Evolutionary conservation across 192 early-diverging fungal genomes (phyloP), one percentile per base, ranked within the genome.

Genomic region (Coemansia sp.): DNA sequence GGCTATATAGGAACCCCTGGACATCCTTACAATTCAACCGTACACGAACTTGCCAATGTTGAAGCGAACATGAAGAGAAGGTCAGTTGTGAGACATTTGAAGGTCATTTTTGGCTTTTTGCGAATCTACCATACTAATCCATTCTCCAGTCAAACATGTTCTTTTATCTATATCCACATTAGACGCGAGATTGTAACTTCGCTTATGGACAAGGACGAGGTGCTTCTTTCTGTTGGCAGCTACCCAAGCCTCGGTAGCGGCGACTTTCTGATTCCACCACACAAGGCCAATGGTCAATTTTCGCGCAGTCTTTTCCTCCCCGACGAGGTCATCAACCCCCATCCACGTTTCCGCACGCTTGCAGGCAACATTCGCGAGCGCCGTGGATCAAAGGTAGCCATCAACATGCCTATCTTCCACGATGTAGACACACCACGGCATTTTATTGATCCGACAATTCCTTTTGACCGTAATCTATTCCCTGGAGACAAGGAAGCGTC

Each of bases 351-450:
- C 83, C 84, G 83, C 71, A 97, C 96, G 16, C 87, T 99, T 56
- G 94, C 96, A 0, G 88, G 87, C 39, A 99, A 99, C 77, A 99
- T 99, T 71, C 89, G 95, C 48, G 80, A 90, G 72, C 92, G 97
- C 41, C 91, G 97, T 16, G 95, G 91, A 36, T 80, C 91, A 36
- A 99, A 99, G 82, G 96, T 99, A 7, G 84, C 88, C 32, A 99
- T 99, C 81, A 98, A 99, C 69, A 85, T 96, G 84, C 96, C 97
- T 3, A 90, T 99, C 6, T 98, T 93, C 84, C 91, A 92, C 68
- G 97, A 99, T 69, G 78, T 49, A 12, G 89, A 94, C 66, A 99
- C 97, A 9, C 93, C 95, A 18, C 83, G 81, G 22, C 97, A 96
- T 19, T 99, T 96, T 74, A 80, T 91, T 73, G 85, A 90, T 69